Evolutionary conservation across 2,329 filamentous ascomycete species (phyloP).

Genomic region (Paecilomyces fulvus): DNA sequence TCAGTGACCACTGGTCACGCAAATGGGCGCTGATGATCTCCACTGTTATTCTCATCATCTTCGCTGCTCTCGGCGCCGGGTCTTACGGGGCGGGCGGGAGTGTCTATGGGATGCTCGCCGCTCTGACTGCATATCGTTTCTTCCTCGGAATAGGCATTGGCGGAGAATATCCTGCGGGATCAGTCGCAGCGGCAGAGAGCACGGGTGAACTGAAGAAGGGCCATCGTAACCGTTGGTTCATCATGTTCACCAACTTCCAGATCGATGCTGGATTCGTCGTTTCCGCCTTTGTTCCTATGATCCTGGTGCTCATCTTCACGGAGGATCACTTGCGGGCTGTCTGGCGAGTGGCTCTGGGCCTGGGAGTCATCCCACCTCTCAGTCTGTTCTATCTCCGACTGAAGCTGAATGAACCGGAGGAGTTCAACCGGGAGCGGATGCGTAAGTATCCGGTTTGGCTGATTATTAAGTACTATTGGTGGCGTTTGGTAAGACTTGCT

Average conservation of each 20-base stretch:
- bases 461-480: slow-evolving; percentile 57
- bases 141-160: slow-evolving; percentile 73
- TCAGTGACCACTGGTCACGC: slow-evolving; percentile 75
- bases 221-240: slow-evolving; percentile 82
- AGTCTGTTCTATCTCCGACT: slow-evolving; percentile 62
- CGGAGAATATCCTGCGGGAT: slow-evolving; percentile 52
- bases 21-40: slow-evolving; percentile 73
- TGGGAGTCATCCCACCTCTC: slow-evolving; percentile 70
- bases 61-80: slow-evolving; percentile 69
- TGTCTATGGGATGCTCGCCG: slow-evolving; percentile 63
- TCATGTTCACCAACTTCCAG: slow-evolving; percentile 80
- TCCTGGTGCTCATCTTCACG: slow-evolving; percentile 52
- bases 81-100: slow-evolving; percentile 67
- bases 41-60: slow-evolving; percentile 75
- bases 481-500: slow-evolving; percentile 46
- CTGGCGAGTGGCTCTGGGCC: slow-evolving; percentile 73
- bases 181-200: slow-evolving; percentile 74
- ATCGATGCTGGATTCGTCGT: slow-evolving; percentile 81
- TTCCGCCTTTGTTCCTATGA: slow-evolving; percentile 66
- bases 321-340: slow-evolving; percentile 60
- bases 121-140: slow-evolving; percentile 75
- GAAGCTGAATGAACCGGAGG: slow-evolving; percentile 68
- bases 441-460: slow-evolving; percentile 46
- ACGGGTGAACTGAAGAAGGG: slow-evolving; percentile 74
- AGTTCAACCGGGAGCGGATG: slow-evolving; percentile 66